phyloP scores from a whole-genome alignment of 192 early-diverging fungal genomes.

The Jimgerdemannia lactiflua region DNA sequence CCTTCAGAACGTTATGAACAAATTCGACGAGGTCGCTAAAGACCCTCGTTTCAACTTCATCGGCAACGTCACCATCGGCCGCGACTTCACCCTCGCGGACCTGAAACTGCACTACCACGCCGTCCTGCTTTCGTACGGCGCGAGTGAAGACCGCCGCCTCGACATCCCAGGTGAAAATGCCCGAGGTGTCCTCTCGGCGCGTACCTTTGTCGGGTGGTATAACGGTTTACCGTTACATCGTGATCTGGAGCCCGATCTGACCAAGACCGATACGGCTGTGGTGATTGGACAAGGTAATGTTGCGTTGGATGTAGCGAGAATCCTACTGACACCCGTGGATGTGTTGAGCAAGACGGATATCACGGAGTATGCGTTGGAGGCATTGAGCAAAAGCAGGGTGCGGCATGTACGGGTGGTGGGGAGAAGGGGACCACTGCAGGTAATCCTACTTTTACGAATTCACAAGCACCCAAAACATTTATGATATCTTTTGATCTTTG shows the following conservation, averaged over 20 bases:
- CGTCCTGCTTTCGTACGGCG: constrained; percentile 85
- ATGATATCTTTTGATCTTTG: constrained; percentile 6
- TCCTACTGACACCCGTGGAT: constrained; percentile 72
- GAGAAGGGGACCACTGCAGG: constrained; percentile 90
- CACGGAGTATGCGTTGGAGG: constrained; percentile 67
- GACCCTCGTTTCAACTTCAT: constrained; percentile 72
- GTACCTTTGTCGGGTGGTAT: constrained; percentile 94
- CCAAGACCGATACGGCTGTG: constrained; percentile 67
- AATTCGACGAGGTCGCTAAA: constrained; percentile 76
- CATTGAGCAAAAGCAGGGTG: constrained; percentile 62
- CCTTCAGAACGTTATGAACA: constrained; percentile 75
- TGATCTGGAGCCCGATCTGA: constrained; percentile 58
- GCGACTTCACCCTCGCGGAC: constrained; percentile 40
- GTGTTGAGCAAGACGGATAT: constrained; percentile 85
- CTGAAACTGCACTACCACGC: constrained; percentile 67
- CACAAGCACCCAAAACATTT: background rate
- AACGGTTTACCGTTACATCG: constrained; percentile 81
- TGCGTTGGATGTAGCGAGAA: constrained; percentile 86
- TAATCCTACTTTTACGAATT: constrained; percentile 17
- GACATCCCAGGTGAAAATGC: constrained; percentile 67
- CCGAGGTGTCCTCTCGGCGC: constrained; percentile 67
- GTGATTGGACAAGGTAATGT: constrained; percentile 96
- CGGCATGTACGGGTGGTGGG: constrained; percentile 86
- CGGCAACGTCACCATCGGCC: constrained; percentile 76
- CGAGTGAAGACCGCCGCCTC: constrained; percentile 67